Percentiles rank a stretch among this genome's conserved stretches.
Conservation (phyloP, 768 basidiomycete genomes). For the Mycena venus region DNA sequence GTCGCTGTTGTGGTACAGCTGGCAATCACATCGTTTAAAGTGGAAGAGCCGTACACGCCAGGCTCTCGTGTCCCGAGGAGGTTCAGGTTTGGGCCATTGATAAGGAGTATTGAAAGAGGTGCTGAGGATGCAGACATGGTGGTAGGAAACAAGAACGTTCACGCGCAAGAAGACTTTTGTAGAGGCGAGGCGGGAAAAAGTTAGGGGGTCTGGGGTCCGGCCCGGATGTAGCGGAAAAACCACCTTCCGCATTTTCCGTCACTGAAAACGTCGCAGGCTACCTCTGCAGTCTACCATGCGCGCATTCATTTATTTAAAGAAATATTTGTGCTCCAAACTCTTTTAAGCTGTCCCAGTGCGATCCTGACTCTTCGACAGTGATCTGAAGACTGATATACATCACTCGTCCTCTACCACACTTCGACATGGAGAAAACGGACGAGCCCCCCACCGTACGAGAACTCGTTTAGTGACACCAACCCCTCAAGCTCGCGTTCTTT, state of each 20-base stretch:
- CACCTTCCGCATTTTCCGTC: neutral
- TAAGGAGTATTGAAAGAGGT: conserved; percentile 31
- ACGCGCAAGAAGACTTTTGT: neutral
- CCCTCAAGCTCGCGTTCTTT: too few relatives aligned
- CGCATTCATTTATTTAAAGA: too few relatives aligned
- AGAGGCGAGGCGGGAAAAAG: neutral
- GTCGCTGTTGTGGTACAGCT: conserved; percentile 22
- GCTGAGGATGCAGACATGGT: neutral
- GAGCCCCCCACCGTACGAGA: conserved; percentile 6
- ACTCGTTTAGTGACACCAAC: neutral
- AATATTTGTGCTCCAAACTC: too few relatives aligned
- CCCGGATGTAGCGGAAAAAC: neutral
- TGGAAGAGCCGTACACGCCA: conserved; percentile 30
- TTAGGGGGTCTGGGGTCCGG: neutral
- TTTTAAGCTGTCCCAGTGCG: too few relatives aligned
- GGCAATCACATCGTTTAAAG: conserved; percentile 31
- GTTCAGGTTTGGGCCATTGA: conserved; percentile 37
- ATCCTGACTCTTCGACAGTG: too few relatives aligned
- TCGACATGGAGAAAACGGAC: neutral
- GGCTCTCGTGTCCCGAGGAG: conserved; percentile 38
- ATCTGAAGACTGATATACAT: too few relatives aligned
- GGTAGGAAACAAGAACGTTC: neutral
- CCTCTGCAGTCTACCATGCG: too few relatives aligned
- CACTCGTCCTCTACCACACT: neutral
- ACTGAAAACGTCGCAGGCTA: too few relatives aligned